Base-by-base conservation (phyloP, 192 early-diverging fungal genomes). In the Coemansia sp. region DNA sequence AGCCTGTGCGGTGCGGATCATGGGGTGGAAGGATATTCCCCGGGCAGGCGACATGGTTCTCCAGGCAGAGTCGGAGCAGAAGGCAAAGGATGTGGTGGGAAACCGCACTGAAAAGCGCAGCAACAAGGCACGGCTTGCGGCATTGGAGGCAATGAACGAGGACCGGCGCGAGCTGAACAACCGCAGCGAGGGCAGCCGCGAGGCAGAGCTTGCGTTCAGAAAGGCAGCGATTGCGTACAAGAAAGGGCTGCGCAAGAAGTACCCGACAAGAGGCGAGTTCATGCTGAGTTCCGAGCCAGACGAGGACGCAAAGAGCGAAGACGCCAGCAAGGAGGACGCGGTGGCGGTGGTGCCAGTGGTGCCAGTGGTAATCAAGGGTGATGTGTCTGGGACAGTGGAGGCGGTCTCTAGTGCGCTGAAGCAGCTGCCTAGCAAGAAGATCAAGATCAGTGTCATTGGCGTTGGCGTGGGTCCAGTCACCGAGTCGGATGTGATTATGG, bases 21-120 rank as follows among this genome's bases (percentile, higher is more conserved):
- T 87, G 69, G 96, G 96, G 4, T 99, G 96, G 96, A 93, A 93
- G 65, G 92, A 92, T 10, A 79, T 96, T 32, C 96, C 96, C 8
- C 78, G 83, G 40, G 93, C 96, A 15, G 96, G 96, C 25, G 95
- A 99, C 65, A 83, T 89, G 70, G 93, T 90, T 17, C 67, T 99
- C 23, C 89, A 92, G 48, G 90, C 90, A 3, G 83, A 83, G 38
- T 53, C 62, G 11, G 79, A 82, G 58, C 46, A 54, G 2, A 76
- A 87, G 40, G 94, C 93, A 40, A 95, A 93, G 79, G 83, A 83
- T 22, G 91, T 91, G 0, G 85, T 94, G 8, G 74, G 73, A 14
- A 87, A 85, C 58, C 88, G 94, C n/a, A 48, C 76, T 4, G 75
- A 87, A 33, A 85, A 88, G 63, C 75, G 83, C 60, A 84, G 88